Conservation (phyloP, 768 basidiomycete species). For the Coprinopsis cinerea region DNA sequence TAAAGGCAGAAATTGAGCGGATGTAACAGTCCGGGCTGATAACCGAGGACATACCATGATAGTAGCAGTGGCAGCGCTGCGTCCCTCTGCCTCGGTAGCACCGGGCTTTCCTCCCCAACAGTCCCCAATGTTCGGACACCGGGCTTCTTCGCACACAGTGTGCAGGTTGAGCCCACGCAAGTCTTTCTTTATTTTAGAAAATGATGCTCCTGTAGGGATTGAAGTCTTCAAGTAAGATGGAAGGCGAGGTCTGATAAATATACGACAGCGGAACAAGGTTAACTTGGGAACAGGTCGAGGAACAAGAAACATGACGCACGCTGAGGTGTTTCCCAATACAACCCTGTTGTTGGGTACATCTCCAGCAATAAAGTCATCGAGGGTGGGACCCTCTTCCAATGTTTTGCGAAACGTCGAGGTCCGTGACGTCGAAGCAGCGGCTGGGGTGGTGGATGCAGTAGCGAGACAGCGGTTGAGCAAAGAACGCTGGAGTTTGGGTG, state of each 20-base stretch:
- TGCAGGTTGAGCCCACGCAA: constrained; percentile 86
- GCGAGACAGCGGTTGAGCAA: constrained; percentile 21
- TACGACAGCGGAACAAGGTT: no score
- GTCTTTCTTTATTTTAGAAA: constrained; percentile 91
- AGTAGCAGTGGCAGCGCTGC: constrained; percentile 88
- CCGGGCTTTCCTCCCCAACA: constrained; percentile 91
- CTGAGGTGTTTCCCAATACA: constrained; percentile 64
- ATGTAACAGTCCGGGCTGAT: neutral
- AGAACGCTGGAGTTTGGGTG: constrained; percentile 7
- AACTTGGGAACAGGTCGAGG: no score
- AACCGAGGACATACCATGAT: constrained; percentile 69
- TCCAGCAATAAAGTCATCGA: constrained; percentile 79
- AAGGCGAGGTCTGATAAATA: constrained; percentile 64
- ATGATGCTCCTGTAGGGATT: constrained; percentile 86
- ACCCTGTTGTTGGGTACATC: constrained; percentile 52
- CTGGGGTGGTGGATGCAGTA: constrained; percentile 25
- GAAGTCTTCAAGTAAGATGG: constrained; percentile 87
- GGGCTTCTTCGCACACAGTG: constrained; percentile 97
- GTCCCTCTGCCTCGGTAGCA: constrained; percentile 61
- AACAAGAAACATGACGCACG: constrained; percentile 33
- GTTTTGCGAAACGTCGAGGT: constrained; percentile 39
- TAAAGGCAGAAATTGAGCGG: constrained; percentile 4
- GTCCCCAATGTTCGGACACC: constrained; percentile 99
- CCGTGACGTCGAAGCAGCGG: constrained; percentile 15
- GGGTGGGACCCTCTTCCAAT: constrained; percentile 60